These are phyloP conservation scores for Coemansia sp. DNA, from an alignment of 192 early-diverging fungal genomes.

Conservation along the genomic window DNA sequence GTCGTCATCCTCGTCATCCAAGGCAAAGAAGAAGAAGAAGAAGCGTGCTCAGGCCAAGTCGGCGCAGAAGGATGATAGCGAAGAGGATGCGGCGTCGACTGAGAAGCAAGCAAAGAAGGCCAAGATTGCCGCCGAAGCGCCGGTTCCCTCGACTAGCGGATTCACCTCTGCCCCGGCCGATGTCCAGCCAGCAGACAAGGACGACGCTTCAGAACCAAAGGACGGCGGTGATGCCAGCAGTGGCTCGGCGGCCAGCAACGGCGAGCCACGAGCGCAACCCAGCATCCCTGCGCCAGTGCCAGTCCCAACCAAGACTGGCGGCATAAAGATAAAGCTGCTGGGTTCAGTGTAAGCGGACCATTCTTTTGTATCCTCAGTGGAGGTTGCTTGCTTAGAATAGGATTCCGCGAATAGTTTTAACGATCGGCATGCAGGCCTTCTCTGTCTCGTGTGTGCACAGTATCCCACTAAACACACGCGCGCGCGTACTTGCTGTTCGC, in stretches of 20 bases:
- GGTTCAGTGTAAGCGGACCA: conserved; percentile 3
- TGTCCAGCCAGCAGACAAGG: background rate
- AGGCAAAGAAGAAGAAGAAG: background rate
- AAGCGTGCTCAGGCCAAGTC: conserved; percentile 1
- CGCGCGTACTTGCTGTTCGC: too few relatives aligned
- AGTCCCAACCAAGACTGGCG: conserved; percentile 17
- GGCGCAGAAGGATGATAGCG: background rate
- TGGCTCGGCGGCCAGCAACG: background rate
- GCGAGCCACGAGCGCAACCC: background rate
- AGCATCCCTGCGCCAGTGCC: conserved; percentile 33
- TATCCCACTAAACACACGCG: too few relatives aligned
- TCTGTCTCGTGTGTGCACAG: too few relatives aligned
- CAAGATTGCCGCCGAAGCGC: conserved; percentile 10
- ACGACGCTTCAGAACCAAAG: too few relatives aligned
- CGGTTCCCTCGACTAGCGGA: conserved; percentile 42
- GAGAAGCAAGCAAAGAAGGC: conserved; percentile 18
- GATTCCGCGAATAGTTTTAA: too few relatives aligned
- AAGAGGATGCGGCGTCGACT: background rate
- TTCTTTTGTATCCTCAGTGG: background rate
- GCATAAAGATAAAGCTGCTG: conserved; percentile 34
- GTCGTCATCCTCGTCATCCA: too few relatives aligned
- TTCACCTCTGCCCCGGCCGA: background rate
- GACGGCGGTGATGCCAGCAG: background rate
- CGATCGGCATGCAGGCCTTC: too few relatives aligned
- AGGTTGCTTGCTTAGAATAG: background rate